phyloP scores from a whole-genome alignment of 805 yeast genomes.

The Lachancea meyersii region DNA sequence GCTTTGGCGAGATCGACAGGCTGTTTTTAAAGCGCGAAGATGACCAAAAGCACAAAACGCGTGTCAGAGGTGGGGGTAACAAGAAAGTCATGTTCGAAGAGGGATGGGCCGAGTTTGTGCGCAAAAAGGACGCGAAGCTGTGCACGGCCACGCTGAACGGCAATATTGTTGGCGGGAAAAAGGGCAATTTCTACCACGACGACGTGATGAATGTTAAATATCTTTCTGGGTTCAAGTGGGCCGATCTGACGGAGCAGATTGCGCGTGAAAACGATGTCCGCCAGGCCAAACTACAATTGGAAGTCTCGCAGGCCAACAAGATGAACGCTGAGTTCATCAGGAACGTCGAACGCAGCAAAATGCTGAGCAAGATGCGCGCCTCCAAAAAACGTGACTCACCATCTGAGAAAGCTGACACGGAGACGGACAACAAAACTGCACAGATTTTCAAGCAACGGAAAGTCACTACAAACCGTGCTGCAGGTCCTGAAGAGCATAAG shows the following conservation, averaged over 20 bases:
- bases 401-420: conserved; percentile 11
- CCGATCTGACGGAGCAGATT: conserved; percentile 86
- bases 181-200: conserved; percentile 85
- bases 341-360: conserved; percentile 81
- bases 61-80: conserved; percentile 87
- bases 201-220: conserved; percentile 90
- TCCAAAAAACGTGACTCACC: conserved; percentile 20
- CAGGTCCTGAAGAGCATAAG: conserved; percentile 43
- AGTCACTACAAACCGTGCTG: conserved; percentile 61
- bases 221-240: conserved; percentile 89
- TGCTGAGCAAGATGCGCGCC: conserved; percentile 56
- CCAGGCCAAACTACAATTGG: conserved; percentile 81
- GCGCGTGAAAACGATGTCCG: conserved; percentile 84
- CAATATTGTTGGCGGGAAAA: conserved; percentile 85
- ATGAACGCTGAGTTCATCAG: conserved; percentile 76
- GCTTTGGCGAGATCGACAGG: conserved; percentile 86
- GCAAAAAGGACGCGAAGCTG: conserved; percentile 80
- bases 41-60: conserved; percentile 49
- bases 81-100: conserved; percentile 82
- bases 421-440: conserved; percentile 19
- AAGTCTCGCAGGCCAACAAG: conserved; percentile 81
- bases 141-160: conserved; percentile 86
- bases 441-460: conserved; percentile 62
- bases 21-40: conserved; percentile 85
- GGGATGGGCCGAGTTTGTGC: conserved; percentile 93